Evolutionary conservation across 2,329 filamentous ascomycete genomes (phyloP).

Genomic region (Zymoseptoria crescenta): DNA sequence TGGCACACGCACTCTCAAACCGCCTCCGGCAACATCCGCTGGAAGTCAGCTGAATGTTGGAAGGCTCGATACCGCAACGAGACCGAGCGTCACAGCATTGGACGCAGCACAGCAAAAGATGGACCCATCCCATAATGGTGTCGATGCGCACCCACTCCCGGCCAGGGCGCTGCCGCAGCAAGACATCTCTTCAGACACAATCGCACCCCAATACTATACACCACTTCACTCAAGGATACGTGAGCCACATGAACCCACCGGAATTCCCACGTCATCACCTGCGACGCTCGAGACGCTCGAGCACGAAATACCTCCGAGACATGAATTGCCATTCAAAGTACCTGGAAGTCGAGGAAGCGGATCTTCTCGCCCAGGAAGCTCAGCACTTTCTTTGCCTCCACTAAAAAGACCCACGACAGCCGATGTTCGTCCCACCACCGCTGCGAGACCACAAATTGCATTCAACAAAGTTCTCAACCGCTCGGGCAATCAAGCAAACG

Average conservation of each 20-base stretch:
- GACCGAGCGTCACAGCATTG: background rate
- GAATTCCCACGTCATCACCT: background rate
- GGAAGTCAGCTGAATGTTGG: background rate
- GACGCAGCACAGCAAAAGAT: background rate
- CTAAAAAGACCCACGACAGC: constrained; percentile 14
- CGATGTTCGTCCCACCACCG: background rate
- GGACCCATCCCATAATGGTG: background rate
- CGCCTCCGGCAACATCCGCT: background rate
- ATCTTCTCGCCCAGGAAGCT: constrained; percentile 15
- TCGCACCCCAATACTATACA: background rate
- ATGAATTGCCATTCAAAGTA: constrained; percentile 35
- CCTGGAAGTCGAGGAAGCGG: constrained; percentile 23
- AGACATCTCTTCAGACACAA: constrained; percentile 2
- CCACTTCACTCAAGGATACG: constrained; percentile 1
- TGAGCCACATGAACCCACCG: background rate
- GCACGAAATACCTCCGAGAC: constrained; percentile 14
- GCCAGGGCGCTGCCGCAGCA: background rate
- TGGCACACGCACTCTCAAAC: background rate
- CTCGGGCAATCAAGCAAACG: background rate
- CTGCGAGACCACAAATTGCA: background rate
- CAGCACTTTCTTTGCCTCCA: constrained; percentile 29
- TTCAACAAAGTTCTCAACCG: background rate
- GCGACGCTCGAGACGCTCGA: constrained; percentile 8
- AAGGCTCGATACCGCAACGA: background rate
- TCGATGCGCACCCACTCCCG: background rate